Conservation (phyloP, 495 filamentous ascomycete genomes). For the Friedmanniomyces simplex region DNA sequence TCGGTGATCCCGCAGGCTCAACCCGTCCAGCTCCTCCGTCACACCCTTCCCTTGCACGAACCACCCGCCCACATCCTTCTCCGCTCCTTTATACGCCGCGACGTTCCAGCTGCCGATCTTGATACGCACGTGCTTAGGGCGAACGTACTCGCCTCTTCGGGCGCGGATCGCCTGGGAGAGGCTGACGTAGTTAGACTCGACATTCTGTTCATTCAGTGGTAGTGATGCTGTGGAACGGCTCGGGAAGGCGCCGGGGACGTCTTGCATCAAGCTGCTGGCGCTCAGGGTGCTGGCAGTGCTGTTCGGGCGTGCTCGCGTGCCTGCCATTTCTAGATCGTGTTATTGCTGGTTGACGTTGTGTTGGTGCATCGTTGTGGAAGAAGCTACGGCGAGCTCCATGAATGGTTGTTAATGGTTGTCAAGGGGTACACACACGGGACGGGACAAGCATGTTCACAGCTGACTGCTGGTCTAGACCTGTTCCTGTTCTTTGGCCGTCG, state of each 20-base stretch:
- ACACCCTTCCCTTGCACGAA: conserved; percentile 68
- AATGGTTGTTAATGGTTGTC: not conserved
- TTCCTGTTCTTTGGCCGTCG: not conserved
- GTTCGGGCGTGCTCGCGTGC: conserved; percentile 4
- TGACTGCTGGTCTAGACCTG: not conserved
- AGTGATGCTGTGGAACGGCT: not conserved
- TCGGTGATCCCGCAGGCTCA: conserved; percentile 31
- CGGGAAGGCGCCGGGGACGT: conserved; percentile 32
- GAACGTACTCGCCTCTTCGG: conserved; percentile 66
- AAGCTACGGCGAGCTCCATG: not conserved
- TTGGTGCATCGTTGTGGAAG: not conserved
- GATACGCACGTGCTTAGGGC: conserved; percentile 56
- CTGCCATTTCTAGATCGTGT: not conserved
- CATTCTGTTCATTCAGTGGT: not conserved
- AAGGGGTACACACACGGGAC: not conserved
- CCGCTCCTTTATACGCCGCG: conserved; percentile 66
- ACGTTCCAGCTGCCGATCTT: conserved; percentile 96
- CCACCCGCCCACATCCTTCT: conserved; percentile 78
- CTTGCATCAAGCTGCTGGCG: conserved; percentile 22
- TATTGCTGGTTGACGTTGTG: not conserved
- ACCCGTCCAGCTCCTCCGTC: conserved; percentile 45
- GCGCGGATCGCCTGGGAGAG: conserved; percentile 55
- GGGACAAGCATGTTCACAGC: not conserved
- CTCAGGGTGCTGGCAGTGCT: not conserved
- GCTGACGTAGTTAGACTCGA: conserved; percentile 19